A percentile compares a stretch with the other conserved stretches of the same genome.
Conservation (phyloP, 805 yeast species). For the Debaryomyces hansenii region DNA sequence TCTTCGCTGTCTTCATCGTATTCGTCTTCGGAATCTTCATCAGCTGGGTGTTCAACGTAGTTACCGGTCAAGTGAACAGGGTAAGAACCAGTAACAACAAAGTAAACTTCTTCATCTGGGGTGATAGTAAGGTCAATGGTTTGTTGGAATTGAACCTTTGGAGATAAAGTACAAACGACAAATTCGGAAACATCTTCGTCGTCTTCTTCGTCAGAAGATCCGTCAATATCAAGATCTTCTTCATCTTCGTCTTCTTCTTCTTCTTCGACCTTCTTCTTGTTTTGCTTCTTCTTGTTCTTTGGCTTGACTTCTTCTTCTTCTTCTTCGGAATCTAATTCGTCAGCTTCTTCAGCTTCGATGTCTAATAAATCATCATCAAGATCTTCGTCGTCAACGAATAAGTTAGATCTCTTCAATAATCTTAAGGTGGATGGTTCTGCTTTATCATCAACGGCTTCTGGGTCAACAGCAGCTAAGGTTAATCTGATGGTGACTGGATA, state of each 20-base stretch:
- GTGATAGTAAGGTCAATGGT: conserved; percentile 83
- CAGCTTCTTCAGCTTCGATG: conserved; percentile 46
- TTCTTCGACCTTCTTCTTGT: conserved; percentile 36
- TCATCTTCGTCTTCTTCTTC: conserved; percentile 53
- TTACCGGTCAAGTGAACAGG: conserved; percentile 92
- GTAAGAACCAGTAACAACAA: conserved; percentile 95
- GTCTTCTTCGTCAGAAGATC: conserved; percentile 55
- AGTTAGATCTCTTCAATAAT: conserved; percentile 69
- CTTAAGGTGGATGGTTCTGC: conserved; percentile 87
- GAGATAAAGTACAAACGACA: conserved; percentile 87
- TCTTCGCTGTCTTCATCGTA: conserved; percentile 50
- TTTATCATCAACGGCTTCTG: conserved; percentile 78
- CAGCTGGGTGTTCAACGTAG: conserved; percentile 94
- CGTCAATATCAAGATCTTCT: conserved; percentile 35
- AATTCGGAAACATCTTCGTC: conserved; percentile 82
- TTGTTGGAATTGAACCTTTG: conserved; percentile 84
- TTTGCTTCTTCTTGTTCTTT: conserved; percentile 24
- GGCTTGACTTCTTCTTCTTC: conserved; percentile 26
- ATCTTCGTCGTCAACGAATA: conserved; percentile 40
- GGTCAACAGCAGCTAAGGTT: conserved; percentile 95
- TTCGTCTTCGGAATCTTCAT: conserved; percentile 58
- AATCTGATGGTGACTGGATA: conserved; percentile 87
- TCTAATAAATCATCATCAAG: conserved; percentile 44
- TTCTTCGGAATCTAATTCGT: conserved; percentile 46
- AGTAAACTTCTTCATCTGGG: conserved; percentile 92